Base-by-base conservation (phyloP, 768 basidiomycete species). In the Russula brevipes region DNA sequence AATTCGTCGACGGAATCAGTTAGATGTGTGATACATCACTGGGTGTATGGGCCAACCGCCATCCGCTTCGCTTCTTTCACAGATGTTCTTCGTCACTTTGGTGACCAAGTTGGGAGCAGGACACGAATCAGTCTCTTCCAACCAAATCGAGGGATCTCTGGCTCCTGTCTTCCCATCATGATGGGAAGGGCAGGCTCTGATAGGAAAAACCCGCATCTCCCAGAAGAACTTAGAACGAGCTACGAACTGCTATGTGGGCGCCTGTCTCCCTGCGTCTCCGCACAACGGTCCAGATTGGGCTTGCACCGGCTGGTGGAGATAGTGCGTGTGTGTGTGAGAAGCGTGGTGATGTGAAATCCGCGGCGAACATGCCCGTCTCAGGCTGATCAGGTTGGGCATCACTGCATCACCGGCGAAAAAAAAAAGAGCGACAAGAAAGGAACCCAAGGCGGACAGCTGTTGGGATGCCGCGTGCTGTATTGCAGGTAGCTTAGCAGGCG, bases 281-380 rank as follows among this genome's bases (percentile, higher is more conserved):
- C 19, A n/a, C 16, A 44, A 33, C 41, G 42, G 24, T 36, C 41
- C 49, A 30, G 19, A 57, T 57, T 57, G 24, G 41, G 42, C 41
- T 24, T 50, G 41, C 51, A 36, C 44, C 33, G 16, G 36, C 24
- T 14, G 46, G 53, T 63, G 61, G 57, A 31, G 52, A 63, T 58
- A 58, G 38, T 16, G 61, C 50, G 56, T 39, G 14, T 41, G 14
- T 41, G 59, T 46, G 44, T 9, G 39, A 9, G 35, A 35, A 30
- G 35, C 39, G 30, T 8, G 19, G 30, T 46, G 35, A 52, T 39
- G 50, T 6, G 50, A 53, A 5, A 42, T 33, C 38, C 33, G 39
- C 44, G 52, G 33, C 52, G 11, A 19, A 63, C 47, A 46, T 59
- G 24, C 10, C 57, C 52, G 59, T 63, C 62, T 42, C 36, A 14